Percentiles rank a stretch among this genome's conserved stretches.
phyloP scores from a whole-genome alignment of 2,329 filamentous ascomycete genomes.

The Hysterium pulicare region DNA sequence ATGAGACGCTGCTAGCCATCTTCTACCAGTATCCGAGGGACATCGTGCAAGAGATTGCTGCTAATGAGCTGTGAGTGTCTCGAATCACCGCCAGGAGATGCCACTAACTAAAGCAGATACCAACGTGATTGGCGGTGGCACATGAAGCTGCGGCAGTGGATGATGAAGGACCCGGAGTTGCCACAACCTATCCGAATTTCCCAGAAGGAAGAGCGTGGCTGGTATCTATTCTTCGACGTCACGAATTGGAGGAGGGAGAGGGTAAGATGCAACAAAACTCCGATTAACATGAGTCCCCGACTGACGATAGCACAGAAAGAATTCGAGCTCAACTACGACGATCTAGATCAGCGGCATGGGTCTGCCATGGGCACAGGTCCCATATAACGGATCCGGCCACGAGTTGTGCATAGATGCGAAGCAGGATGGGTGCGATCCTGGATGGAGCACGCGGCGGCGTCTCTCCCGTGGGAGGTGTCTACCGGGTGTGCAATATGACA shows the following conservation, averaged over 20 bases:
- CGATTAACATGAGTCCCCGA: neutral
- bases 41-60: slow-evolving; percentile 63
- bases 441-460: too few relatives aligned
- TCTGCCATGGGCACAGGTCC: slow-evolving; percentile 26
- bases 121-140: slow-evolving; percentile 54
- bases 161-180: slow-evolving; percentile 52
- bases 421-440: neutral
- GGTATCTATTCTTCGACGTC: slow-evolving; percentile 55
- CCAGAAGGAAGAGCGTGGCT: slow-evolving; percentile 48
- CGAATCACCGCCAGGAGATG: slow-evolving; percentile 5
- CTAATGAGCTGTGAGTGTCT: slow-evolving; percentile 52
- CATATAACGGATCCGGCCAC: slow-evolving; percentile 13
- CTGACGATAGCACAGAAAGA: slow-evolving; percentile 40
- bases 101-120: slow-evolving; percentile 19
- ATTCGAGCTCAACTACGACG: slow-evolving; percentile 51
- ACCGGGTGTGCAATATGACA: neutral
- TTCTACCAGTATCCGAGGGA: slow-evolving; percentile 67
- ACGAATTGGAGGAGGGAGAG: slow-evolving; percentile 52
- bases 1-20: slow-evolving; percentile 66
- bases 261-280: slow-evolving; percentile 26
- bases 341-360: slow-evolving; percentile 46
- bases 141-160: slow-evolving; percentile 52
- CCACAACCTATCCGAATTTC: slow-evolving; percentile 43
- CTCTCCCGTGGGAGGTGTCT: neutral
- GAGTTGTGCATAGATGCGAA: neutral